These are phyloP conservation scores for Ceratocystis smalleyi DNA, from an alignment of 2,329 filamentous ascomycete species.

Conservation along the genomic window DNA sequence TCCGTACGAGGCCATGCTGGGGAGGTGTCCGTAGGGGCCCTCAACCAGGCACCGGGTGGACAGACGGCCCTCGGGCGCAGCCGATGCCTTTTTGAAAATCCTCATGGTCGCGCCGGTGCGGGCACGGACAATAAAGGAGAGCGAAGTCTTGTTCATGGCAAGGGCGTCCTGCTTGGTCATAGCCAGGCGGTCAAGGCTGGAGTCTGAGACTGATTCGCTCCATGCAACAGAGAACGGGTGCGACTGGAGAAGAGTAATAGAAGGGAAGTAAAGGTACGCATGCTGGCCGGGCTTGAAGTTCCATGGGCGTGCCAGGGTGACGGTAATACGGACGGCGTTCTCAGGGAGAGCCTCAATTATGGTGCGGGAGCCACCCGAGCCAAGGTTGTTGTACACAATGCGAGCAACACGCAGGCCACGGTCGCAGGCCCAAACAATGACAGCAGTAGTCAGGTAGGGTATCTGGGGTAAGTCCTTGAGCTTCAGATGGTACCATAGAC, in stretches of 20 bases:
- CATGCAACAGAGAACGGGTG: constrained; percentile 70
- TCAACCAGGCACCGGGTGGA: constrained; percentile 53
- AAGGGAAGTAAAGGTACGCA: constrained; percentile 63
- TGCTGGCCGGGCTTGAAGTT: constrained; percentile 60
- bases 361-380: constrained; percentile 49
- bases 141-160: constrained; percentile 44
- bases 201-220: constrained; percentile 48
- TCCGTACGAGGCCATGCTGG: constrained; percentile 58
- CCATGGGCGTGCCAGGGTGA: constrained; percentile 64
- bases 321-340: constrained; percentile 57
- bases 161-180: constrained; percentile 44
- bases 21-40: constrained; percentile 61
- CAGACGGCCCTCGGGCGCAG: constrained; percentile 44
- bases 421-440: constrained; percentile 54
- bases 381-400: constrained; percentile 50
- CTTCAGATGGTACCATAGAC: constrained; percentile 51
- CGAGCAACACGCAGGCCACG: constrained; percentile 43
- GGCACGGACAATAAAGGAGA: constrained; percentile 59
- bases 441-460: constrained; percentile 43
- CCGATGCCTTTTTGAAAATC: constrained; percentile 51
- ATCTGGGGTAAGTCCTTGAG: constrained; percentile 40
- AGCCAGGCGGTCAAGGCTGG: constrained; percentile 39
- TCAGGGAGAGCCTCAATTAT: constrained; percentile 62
- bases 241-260: constrained; percentile 55
- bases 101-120: constrained; percentile 58